Base-by-base conservation (phyloP, 2,329 filamentous ascomycete genomes). In the Zasmidium angulare region DNA sequence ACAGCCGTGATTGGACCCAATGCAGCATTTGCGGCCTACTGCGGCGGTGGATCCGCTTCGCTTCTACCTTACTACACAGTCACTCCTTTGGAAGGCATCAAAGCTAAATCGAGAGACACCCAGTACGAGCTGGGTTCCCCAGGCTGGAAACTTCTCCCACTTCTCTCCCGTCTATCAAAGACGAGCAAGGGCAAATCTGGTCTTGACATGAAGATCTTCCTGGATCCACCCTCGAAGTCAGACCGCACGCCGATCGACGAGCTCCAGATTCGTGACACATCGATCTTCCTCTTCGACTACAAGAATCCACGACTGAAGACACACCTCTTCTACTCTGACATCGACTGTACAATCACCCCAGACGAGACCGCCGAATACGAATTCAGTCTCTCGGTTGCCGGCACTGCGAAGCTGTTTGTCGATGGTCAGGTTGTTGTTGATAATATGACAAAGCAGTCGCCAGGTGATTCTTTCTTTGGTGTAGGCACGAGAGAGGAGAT, bases 1-100 rank as follows among this genome's bases (percentile, higher is more conserved):
- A 80, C 91, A 59, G 88, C 88, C 3, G 86, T 91, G 17, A 89
- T 91, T 66, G 89, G 89, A 0, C 88, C 88, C 1, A 91, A 91
- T 85, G 88, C 86, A 1, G 83, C 88, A 65, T 86, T 84, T 1
- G 88, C 81, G 59, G 85, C 89, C 4, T 72, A 68, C 58, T 72
- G 69, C 53, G 72, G 72, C 26, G 72, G 72, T 22, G 72, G 72
- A 1, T 72, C 69, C 24, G 71, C 71, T 10, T 69, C 70, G 20
- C 66, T 74, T 11, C 61, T 65, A 12, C 71, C 72, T 3, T 74
- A 74, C 66, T 71, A 74, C 55, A 66, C 71, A 2, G 61, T 72
- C 9, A 70, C 69, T 21, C 72, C 72, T 17, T 67, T 66, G 17
- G 69, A 72, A 14, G 72, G 71, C 19, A 64, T 74, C 22, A 60